Evolutionary conservation across 2,329 filamentous ascomycete species (phyloP).

Genomic region (Penicillium corylophilum): DNA sequence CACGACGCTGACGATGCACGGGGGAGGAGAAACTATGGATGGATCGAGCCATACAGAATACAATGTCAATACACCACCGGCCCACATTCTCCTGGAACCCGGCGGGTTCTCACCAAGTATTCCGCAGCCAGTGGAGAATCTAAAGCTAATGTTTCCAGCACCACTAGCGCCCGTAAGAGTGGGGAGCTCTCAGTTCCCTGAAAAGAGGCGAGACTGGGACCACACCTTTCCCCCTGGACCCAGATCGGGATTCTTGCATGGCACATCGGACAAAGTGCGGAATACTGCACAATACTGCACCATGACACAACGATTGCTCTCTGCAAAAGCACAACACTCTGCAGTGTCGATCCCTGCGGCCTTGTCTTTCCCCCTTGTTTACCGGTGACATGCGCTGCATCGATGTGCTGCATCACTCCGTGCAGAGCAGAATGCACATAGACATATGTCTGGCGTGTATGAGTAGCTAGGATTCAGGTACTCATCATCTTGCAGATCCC

Average conservation of each 20-base stretch:
- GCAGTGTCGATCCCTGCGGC: slow-evolving; percentile 8
- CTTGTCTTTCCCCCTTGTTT: not conserved
- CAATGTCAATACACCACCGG: slow-evolving; percentile 9
- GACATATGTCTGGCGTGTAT: not conserved
- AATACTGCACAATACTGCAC: not conserved
- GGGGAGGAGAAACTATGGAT: not conserved
- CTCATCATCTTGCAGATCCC: not conserved
- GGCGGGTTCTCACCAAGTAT: slow-evolving; percentile 12
- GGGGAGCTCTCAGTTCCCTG: slow-evolving; percentile 9
- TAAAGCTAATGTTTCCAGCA: slow-evolving; percentile 16
- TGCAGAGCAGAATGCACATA: not conserved
- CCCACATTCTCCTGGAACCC: slow-evolving; percentile 10
- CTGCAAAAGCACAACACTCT: slow-evolving; percentile 7
- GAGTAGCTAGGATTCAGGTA: not conserved
- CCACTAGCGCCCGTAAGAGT: slow-evolving; percentile 12
- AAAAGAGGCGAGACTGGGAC: slow-evolving; percentile 3
- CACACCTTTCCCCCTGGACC: slow-evolving; percentile 1
- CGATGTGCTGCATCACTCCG: not conserved
- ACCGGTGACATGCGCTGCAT: not conserved
- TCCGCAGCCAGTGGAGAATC: slow-evolving; percentile 20
- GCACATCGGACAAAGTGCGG: not conserved
- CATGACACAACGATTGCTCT: not conserved
- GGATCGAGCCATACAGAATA: slow-evolving; percentile 18
- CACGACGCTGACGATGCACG: not conserved
- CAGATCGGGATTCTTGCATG: not conserved